Evolutionary conservation across 441 rosid genomes (phyloP), one percentile per base, ranked within the genome.

Genomic region (Syzygium malaccense): DNA sequence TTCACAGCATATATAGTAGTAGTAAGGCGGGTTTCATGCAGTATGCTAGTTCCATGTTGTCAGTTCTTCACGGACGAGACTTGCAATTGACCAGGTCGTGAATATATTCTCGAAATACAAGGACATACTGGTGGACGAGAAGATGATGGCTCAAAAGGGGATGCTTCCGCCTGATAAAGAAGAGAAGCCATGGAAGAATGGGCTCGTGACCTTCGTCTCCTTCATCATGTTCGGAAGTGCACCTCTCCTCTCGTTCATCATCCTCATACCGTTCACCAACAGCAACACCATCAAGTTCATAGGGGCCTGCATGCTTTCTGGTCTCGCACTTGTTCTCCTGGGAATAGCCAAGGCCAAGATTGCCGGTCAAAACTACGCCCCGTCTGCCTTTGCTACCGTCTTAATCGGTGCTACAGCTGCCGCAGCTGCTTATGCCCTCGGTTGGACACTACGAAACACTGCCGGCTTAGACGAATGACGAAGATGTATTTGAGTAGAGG

Each of bases 111-210:
- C 91, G 4, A 92, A 91, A 80, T 92, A 92, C 90, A 86, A 87
- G 41, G 88, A 91, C 88, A 89, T 92, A 25, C 57, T 92, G 33
- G 90, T 90, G 86, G 91, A 92, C 12, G 91, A 92, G 89, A 90
- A 89, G 89, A 89, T 92, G 93, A 88, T 87, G 32, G 71, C 88
- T 10, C 60, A 90, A 17, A 90, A 89, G 32, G 91, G 90, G 60
- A 49, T 86, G 71, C 33, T 66, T 32, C 91, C 93, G 6, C 87
- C 88, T 0, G 90, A 90, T 4, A 86, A 75, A 68, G 85, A 60
- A n/a, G 90, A 83, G 32, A 91, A 90, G 88, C 93, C 90, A 30
- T 89, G 92, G 94, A 93, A 89, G 92, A 92, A 92, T 85, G 93
- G 92, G 64, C 75, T 91, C 1, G 88, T 90, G 12, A 92, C 92